phyloP scores from a whole-genome alignment of 495 filamentous ascomycete species.

The Penicillium robsamsonii region DNA sequence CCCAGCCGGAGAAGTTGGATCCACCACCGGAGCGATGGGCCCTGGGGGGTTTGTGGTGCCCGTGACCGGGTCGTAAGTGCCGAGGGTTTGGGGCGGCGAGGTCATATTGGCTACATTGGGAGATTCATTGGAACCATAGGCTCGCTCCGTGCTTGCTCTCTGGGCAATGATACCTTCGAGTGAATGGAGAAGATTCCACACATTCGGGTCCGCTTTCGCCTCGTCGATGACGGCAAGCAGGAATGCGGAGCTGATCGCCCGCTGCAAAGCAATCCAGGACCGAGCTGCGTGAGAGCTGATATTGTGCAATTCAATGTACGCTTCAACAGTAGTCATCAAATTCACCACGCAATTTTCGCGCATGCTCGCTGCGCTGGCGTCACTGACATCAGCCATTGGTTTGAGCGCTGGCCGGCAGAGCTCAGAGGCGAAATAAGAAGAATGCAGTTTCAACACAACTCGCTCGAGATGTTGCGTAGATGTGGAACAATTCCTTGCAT shows the following conservation, averaged over 20 bases:
- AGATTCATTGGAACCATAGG: slow-evolving; percentile 25
- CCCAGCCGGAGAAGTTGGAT: slow-evolving; percentile 29
- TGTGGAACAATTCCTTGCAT: slow-evolving; percentile 46
- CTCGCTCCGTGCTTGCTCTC: slow-evolving; percentile 37
- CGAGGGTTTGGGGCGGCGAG: slow-evolving; percentile 20
- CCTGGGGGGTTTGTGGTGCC: slow-evolving; percentile 31
- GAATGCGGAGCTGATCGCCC: slow-evolving; percentile 49
- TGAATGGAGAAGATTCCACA: slow-evolving; percentile 40
- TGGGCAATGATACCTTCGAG: slow-evolving; percentile 47
- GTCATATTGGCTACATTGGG: slow-evolving; percentile 19
- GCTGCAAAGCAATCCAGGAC: slow-evolving; percentile 49
- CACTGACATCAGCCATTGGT: slow-evolving; percentile 26
- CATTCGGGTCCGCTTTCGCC: slow-evolving; percentile 37
- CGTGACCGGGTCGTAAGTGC: slow-evolving; percentile 32
- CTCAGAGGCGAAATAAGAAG: slow-evolving; percentile 58
- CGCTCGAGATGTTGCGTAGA: slow-evolving; percentile 53
- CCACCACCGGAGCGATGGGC: slow-evolving; percentile 22
- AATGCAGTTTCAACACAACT: slow-evolving; percentile 55
- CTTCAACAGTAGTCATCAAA: slow-evolving; percentile 45
- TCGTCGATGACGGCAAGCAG: slow-evolving; percentile 47
- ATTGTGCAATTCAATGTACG: slow-evolving; percentile 47
- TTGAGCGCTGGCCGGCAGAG: slow-evolving; percentile 59
- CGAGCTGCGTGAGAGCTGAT: slow-evolving; percentile 44
- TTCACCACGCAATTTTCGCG: slow-evolving; percentile 43
- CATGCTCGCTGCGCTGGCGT: slow-evolving; percentile 42